These are phyloP conservation scores for Suillus placidus DNA, from an alignment of 768 basidiomycete species.

Conservation along the genomic window DNA sequence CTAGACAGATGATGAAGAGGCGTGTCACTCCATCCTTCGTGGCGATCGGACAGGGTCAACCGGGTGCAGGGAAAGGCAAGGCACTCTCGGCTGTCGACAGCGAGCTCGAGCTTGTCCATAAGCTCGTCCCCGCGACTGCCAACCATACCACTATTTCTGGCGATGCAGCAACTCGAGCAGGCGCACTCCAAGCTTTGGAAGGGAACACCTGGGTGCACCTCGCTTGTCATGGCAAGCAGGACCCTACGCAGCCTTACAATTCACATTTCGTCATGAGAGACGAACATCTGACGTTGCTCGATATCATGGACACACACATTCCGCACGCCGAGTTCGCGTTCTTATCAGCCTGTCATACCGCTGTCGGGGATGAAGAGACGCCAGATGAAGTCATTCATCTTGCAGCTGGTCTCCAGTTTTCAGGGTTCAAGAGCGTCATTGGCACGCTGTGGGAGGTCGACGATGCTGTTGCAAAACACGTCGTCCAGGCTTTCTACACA, in stretches of 20 bases:
- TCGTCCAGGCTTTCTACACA: background rate
- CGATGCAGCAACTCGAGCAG: slow-evolving; percentile 15
- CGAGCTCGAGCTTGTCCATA: background rate
- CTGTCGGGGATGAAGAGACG: background rate
- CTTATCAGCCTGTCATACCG: background rate
- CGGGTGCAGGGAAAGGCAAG: background rate
- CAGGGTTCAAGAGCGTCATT: no score
- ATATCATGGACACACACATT: background rate
- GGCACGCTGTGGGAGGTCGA: no score
- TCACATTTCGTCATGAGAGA: slow-evolving; percentile 23
- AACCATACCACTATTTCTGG: slow-evolving; percentile 11
- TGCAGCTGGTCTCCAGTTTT: no score
- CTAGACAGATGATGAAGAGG: background rate
- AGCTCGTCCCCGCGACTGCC: background rate
- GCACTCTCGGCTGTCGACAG: background rate
- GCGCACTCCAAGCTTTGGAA: slow-evolving; percentile 17
- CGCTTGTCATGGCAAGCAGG: slow-evolving; percentile 34
- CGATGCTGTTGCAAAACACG: no score
- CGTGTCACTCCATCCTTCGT: background rate
- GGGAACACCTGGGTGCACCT: slow-evolving; percentile 33
- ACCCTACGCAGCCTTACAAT: slow-evolving; percentile 24
- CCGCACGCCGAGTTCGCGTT: background rate
- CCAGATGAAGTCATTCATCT: no score
- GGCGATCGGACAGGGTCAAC: background rate
- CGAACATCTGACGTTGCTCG: background rate